Evolutionary conservation across 2,329 filamentous ascomycete genomes (phyloP), one percentile per base, ranked within the genome.

Genomic region (Chaetoscypha palmicola): DNA sequence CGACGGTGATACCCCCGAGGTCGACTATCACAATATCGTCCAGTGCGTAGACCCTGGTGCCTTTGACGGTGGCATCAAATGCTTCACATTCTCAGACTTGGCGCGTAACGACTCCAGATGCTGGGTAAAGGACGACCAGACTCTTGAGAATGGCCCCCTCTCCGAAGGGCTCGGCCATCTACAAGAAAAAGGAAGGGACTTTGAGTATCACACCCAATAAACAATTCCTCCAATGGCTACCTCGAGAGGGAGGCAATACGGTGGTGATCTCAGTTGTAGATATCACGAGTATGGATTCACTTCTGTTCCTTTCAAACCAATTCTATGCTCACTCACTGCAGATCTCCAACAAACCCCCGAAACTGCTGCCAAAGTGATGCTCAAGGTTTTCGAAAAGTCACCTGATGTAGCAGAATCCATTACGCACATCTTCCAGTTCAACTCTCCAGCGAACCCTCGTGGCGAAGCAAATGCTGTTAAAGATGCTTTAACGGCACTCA

Each of bases 341-440:
- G 87, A 97, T 67, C 77, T 98, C 38, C 91, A 98, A 65, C 91
- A 97, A 64, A 97, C 92, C 1, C 90, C 92, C 10, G 87, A 88
- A 48, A 81, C 74, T n/a, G 81, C 79, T 26, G 72, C 88, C 14
- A 96, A 95, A 71, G 89, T 94, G 41, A 95, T 95, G 74, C 76
- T 97, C 47, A 95, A 92, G 64, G 83, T 98, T 43, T 86, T 96
- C 56, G 84, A 84, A 50, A 84, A 89, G 62, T 66, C 77, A 32
- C 66, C 77, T 23, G 68, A 70, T 36, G 70, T 70, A 20, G 64
- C 71, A 21, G 77, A 83, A 38, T 69, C 86, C 14, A 75, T 81
- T 35, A 77, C 81, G 43, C 87, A 94, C 62, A 78, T 91, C 38
- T 96, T 98, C 64, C 83, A 86, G 52, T 97, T 98, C 67, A 94